Evolutionary conservation across 495 filamentous ascomycete genomes (phyloP).

Genomic region (Aspergillus incahuasiensis): DNA sequence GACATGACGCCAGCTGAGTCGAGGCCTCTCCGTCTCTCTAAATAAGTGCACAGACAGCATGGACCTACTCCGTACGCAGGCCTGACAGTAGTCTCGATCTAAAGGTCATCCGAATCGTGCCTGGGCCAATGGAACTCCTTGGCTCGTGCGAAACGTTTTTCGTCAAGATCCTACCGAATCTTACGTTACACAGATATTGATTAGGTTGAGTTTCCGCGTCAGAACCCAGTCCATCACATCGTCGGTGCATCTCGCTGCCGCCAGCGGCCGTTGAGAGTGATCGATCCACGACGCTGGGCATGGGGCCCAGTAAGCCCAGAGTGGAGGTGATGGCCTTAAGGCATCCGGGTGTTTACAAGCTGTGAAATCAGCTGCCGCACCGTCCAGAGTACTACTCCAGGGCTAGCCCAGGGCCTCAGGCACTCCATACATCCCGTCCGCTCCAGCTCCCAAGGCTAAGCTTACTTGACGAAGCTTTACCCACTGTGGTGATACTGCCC

Average conservation of each 20-base stretch:
- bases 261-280: neutral
- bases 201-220: slow-evolving; percentile 2
- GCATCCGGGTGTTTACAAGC: neutral
- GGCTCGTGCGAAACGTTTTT: slow-evolving; percentile 18
- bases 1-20: neutral
- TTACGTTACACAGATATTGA: slow-evolving; percentile 5
- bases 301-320: neutral
- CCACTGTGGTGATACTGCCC: neutral
- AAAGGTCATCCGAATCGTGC: slow-evolving; percentile 19
- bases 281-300: neutral
- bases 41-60: neutral
- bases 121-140: slow-evolving; percentile 17
- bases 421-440: too few species aligned
- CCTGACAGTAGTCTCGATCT: slow-evolving; percentile 16
- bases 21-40: neutral
- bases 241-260: neutral
- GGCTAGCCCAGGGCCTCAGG: too few species aligned
- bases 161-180: slow-evolving; percentile 16
- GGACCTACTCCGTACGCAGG: neutral
- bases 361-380: neutral
- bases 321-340: neutral
- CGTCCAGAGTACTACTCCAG: neutral
- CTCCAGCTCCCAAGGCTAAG: too few species aligned
- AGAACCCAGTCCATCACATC: slow-evolving; percentile 2
- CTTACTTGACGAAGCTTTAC: neutral